phyloP scores from a whole-genome alignment of 2,329 filamentous ascomycete species.

The Dothistroma pini region DNA sequence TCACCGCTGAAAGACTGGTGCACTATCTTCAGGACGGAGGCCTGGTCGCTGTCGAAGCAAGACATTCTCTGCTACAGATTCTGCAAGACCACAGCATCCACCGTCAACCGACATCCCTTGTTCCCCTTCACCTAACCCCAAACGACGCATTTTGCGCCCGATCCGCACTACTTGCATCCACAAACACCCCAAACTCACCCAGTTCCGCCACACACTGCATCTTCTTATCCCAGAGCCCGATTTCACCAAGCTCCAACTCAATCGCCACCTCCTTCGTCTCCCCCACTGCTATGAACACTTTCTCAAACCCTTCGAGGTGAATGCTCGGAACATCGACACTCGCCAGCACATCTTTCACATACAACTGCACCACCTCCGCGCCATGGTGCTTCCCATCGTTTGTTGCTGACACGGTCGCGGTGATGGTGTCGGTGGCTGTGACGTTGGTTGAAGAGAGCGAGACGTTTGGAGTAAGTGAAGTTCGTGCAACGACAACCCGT shows the following conservation, averaged over 20 bases:
- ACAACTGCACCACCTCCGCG: constrained; percentile 56
- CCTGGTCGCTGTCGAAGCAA: too few species aligned
- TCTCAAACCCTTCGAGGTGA: constrained; percentile 40
- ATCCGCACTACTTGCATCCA: constrained; percentile 58
- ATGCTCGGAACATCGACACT: constrained; percentile 50
- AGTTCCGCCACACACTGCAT: constrained; percentile 73
- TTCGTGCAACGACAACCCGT: constrained; percentile 43
- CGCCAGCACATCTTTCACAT: constrained; percentile 42
- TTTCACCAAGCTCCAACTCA: constrained; percentile 48
- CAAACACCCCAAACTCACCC: constrained; percentile 61
- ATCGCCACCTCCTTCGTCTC: constrained; percentile 19
- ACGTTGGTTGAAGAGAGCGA: constrained; percentile 13
- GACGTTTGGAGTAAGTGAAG: constrained; percentile 38
- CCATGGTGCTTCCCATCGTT: constrained; percentile 58
- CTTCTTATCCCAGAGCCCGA: constrained; percentile 55
- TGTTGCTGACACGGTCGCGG: constrained; percentile 55
- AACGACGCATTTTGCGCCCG: constrained; percentile 56
- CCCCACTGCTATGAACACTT: constrained; percentile 28
- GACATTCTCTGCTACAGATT: background rate
- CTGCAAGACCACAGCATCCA: background rate
- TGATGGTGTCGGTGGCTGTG: constrained; percentile 49
- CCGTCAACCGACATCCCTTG: background rate
- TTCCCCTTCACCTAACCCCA: constrained; percentile 41
- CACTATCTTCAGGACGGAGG: too few species aligned
- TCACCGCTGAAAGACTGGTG: too few species aligned